Evolutionary conservation across 2,329 filamentous ascomycete genomes (phyloP), one percentile per base, ranked within the genome.

Genomic region (Talaromyces sp.): DNA sequence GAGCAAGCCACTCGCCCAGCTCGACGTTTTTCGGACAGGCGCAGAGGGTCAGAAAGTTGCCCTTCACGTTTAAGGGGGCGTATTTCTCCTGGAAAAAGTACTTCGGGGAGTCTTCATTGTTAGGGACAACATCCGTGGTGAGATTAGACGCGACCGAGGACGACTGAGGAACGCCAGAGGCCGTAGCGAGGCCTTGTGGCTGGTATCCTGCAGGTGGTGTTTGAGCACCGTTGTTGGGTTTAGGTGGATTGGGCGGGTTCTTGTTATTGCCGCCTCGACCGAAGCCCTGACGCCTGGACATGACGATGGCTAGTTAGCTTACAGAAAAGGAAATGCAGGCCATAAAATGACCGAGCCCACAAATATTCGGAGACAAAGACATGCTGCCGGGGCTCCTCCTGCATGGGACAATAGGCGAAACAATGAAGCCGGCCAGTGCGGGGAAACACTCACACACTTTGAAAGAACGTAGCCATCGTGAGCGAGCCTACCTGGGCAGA

Each of bases 11-110:
- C 77, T 98, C 93, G 67, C 92, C 93, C 73, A 92, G 87, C 71
- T 97, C 93, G 53, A 97, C 91, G 61, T 95, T 93, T 80, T 93
- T 93, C 25, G 93, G 93, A 72, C 93, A 89, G 56, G 92, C 92
- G 70, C 93, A 96, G 63, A 98, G 79, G 11, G 93, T 97, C 88
- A 96, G 92, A 74, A 98, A 97, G 80, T 97, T 98, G 63, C 93
- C 93, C 80, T 93, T 96, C 71, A 97, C 93, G 66, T 96, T 96
- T 71, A 96, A 87, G 73, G 89, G 90, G 59, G 90, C 88, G 63
- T 81, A 81, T 68, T 80, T 81, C 70, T 81, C 79, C 66, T 79
- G 77, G 65, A 81, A 80, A 66, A 81, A 82, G 67, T 80, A 81
- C 66, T 81, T 81, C 36, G 76, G 74, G n/a, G 74, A 70, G 66